phyloP scores from a whole-genome alignment of 2,329 filamentous ascomycete genomes.

The Anthostomella pinea region DNA sequence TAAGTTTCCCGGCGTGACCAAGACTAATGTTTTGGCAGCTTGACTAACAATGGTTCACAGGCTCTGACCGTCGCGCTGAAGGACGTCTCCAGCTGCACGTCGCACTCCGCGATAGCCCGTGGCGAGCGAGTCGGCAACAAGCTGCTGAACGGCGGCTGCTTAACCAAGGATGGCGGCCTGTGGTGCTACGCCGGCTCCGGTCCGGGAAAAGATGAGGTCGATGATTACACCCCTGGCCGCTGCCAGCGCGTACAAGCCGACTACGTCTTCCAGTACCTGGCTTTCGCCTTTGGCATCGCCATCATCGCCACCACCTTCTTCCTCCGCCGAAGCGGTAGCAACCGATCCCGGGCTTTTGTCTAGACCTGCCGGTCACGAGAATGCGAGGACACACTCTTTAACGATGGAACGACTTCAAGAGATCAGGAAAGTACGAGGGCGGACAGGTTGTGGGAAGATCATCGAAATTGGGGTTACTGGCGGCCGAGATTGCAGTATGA shows the following conservation, averaged over 20 bases:
- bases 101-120: background rate
- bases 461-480: too few species aligned
- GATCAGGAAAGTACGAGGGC: too few species aligned
- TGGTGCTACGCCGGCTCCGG: constrained; percentile 16
- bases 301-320: constrained; percentile 20
- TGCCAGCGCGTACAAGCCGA: constrained; percentile 31
- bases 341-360: constrained; percentile 21
- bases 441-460: too few species aligned
- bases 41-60: constrained; percentile 10
- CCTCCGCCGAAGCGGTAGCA: constrained; percentile 15
- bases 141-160: constrained; percentile 31
- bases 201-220: background rate
- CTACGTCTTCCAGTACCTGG: constrained; percentile 30
- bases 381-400: too few species aligned
- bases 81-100: constrained; percentile 27
- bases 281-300: constrained; percentile 24
- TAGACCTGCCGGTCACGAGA: constrained; percentile 9
- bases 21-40: too few species aligned
- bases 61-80: constrained; percentile 32
- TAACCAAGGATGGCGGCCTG: background rate
- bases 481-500: too few species aligned
- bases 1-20: too few species aligned
- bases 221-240: constrained; percentile 13
- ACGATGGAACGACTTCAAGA: too few species aligned
- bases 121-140: constrained; percentile 21